Conservation (phyloP, 23 red algal genomes). For the Gracilaria gracilis region DNA sequence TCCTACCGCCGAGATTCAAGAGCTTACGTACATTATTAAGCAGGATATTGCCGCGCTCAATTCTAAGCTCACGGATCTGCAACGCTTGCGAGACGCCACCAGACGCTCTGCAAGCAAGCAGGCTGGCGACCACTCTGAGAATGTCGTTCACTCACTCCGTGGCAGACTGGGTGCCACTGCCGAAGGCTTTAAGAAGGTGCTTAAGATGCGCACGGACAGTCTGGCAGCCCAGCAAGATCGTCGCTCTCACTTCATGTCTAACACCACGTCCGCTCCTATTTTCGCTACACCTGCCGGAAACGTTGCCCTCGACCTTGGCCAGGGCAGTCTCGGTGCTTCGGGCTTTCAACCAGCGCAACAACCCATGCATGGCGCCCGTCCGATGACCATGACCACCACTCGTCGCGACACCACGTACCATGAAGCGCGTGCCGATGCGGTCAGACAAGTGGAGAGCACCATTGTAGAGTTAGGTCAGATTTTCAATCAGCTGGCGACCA, state of each 20-base stretch:
- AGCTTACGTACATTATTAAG: slow-evolving; percentile 92
- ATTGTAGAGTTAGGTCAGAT: slow-evolving; percentile 99
- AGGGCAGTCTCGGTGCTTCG: slow-evolving; percentile 79
- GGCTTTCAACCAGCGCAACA: background rate
- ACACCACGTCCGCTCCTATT: slow-evolving; percentile 42
- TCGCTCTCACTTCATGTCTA: slow-evolving; percentile 77
- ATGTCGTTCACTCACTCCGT: slow-evolving; percentile 84
- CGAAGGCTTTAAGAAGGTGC: slow-evolving; percentile 79
- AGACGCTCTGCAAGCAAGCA: slow-evolving; percentile 63
- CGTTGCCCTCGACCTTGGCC: slow-evolving; percentile 90
- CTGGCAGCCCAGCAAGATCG: slow-evolving; percentile 87
- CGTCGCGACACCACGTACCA: slow-evolving; percentile 77
- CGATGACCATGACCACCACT: slow-evolving; percentile 20
- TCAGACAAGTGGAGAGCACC: slow-evolving; percentile 92
- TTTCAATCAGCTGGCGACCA: slow-evolving; percentile 97
- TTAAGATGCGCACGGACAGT: slow-evolving; percentile 91
- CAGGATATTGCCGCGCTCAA: slow-evolving; percentile 90
- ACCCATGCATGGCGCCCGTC: slow-evolving; percentile 1
- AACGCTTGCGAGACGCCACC: slow-evolving; percentile 71
- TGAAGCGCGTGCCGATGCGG: slow-evolving; percentile 88
- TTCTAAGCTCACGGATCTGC: slow-evolving; percentile 78
- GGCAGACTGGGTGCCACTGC: slow-evolving; percentile 77
- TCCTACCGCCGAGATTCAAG: slow-evolving; percentile 89
- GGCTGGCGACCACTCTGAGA: slow-evolving; percentile 76
- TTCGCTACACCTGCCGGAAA: slow-evolving; percentile 22